Conservation (phyloP, 2,329 filamentous ascomycete species). For the Chrysoporthe austroafricana region DNA sequence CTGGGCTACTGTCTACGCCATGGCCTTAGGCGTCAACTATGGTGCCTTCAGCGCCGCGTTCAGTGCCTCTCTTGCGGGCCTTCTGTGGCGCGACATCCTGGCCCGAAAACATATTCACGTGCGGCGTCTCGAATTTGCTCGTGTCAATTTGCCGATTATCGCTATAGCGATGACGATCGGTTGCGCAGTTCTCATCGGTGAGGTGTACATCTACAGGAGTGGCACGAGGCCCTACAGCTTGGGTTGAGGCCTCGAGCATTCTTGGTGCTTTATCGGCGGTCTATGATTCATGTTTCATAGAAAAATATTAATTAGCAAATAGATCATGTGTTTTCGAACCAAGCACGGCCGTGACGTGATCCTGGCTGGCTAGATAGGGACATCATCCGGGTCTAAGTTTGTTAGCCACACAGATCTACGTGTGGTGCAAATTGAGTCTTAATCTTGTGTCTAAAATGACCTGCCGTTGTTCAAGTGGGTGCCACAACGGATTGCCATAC, state of each 20-base stretch:
- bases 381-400: too few species aligned
- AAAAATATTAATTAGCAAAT: neutral
- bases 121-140: conserved; percentile 65
- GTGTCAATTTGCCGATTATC: conserved; percentile 73
- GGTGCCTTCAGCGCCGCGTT: conserved; percentile 75
- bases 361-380: too few species aligned
- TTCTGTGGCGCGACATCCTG: conserved; percentile 75
- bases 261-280: neutral
- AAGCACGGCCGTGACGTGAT: too few species aligned
- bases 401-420: too few species aligned
- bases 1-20: conserved; percentile 68
- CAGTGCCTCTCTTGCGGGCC: conserved; percentile 71
- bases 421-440: too few species aligned
- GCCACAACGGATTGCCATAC: too few species aligned
- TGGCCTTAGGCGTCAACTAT: conserved; percentile 76
- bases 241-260: neutral
- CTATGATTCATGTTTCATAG: neutral
- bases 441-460: too few species aligned
- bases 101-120: conserved; percentile 70
- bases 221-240: conserved; percentile 42
- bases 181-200: conserved; percentile 62
- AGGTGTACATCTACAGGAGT: conserved; percentile 64
- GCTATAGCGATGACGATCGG: conserved; percentile 69
- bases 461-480: too few species aligned
- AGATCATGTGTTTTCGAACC: neutral